Conservation (phyloP, 345 rosid genomes). For the Citrus hindsii region DNA sequence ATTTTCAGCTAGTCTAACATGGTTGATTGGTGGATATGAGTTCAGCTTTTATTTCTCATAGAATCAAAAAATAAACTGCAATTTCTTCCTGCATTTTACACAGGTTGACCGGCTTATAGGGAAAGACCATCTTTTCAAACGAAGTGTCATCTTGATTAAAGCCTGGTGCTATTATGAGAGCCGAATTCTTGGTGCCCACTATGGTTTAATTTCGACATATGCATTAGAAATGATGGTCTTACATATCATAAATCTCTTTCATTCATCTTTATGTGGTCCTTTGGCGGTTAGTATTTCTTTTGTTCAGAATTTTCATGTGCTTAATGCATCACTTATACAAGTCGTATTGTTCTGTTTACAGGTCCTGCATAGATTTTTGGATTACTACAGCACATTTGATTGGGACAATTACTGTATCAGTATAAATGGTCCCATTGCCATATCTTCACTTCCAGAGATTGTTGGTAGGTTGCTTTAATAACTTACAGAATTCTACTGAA, state of each 20-base stretch:
- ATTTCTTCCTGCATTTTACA: slow-evolving; percentile 11
- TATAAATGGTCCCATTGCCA: slow-evolving; percentile 60
- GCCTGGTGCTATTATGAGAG: slow-evolving; percentile 98
- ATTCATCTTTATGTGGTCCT: slow-evolving; percentile 66
- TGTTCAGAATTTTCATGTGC: background rate
- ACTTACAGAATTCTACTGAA: background rate
- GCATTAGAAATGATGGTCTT: slow-evolving; percentile 78
- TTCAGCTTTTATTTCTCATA: background rate
- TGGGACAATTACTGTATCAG: slow-evolving; percentile 66
- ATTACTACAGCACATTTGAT: slow-evolving; percentile 76
- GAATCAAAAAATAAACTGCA: slow-evolving; percentile 1
- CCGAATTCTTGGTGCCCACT: slow-evolving; percentile 86
- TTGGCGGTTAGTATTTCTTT: slow-evolving; percentile 50
- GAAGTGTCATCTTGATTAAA: slow-evolving; percentile 69
- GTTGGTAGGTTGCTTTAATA: slow-evolving; percentile 40
- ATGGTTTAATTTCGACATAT: slow-evolving; percentile 80
- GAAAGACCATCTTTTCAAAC: slow-evolving; percentile 81
- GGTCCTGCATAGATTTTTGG: slow-evolving; percentile 73
- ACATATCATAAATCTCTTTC: slow-evolving; percentile 67
- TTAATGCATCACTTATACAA: background rate
- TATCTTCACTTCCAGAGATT: slow-evolving; percentile 50
- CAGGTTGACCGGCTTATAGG: slow-evolving; percentile 71
- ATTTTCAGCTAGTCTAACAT: background rate
- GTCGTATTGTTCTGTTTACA: slow-evolving; percentile 21
- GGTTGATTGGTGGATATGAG: background rate